These are phyloP conservation scores for Cetraspora pellucida DNA, from an alignment of 192 early-diverging fungal species.

Conservation along the genomic window DNA sequence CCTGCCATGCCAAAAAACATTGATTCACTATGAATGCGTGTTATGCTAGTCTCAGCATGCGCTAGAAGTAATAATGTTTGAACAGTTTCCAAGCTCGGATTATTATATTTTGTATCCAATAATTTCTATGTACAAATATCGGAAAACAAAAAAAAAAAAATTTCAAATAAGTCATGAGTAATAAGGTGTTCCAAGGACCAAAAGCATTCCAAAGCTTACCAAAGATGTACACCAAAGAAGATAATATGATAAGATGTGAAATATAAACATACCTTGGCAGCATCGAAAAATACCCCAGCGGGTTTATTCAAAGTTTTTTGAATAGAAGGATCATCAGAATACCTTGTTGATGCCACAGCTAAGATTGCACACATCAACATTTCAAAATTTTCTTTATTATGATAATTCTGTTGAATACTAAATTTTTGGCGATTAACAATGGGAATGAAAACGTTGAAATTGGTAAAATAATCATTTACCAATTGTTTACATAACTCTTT, in stretches of 20 bases:
- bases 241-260: background rate
- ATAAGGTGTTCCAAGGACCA: no score
- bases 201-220: no score
- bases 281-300: slow-evolving; percentile 29
- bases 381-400: slow-evolving; percentile 4
- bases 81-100: slow-evolving; percentile 22
- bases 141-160: no score
- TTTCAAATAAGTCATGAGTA: no score
- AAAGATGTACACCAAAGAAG: no score
- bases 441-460: slow-evolving; percentile 16
- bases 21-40: slow-evolving; percentile 18
- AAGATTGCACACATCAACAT: slow-evolving; percentile 10
- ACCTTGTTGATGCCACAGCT: slow-evolving; percentile 21
- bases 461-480: slow-evolving; percentile 18
- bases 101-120: slow-evolving; percentile 18
- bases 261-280: slow-evolving; percentile 17
- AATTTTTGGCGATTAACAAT: slow-evolving; percentile 33
- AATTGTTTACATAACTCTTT: slow-evolving; percentile 24
- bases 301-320: slow-evolving; percentile 25
- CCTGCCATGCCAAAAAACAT: slow-evolving; percentile 34
- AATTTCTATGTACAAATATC: background rate
- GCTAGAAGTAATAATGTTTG: slow-evolving; percentile 30
- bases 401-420: slow-evolving; percentile 1
- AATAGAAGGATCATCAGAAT: slow-evolving; percentile 33
- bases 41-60: background rate